Percentiles rank a stretch among this genome's conserved stretches.
These are phyloP conservation scores for Debaryomycetaceae sp. DNA, from an alignment of 1,139 yeast species.

Conservation along the genomic window DNA sequence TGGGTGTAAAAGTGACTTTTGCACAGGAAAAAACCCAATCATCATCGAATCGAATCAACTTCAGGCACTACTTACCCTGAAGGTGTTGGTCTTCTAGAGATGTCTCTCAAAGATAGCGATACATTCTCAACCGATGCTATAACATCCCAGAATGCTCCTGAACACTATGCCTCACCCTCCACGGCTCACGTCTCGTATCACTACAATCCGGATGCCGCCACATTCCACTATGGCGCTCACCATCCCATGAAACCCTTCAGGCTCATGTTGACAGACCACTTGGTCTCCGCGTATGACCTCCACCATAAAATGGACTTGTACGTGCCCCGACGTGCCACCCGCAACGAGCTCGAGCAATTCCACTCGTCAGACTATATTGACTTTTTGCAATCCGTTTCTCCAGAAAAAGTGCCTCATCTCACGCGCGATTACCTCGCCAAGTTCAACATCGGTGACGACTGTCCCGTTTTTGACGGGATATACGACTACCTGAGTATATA, in stretches of 20 bases:
- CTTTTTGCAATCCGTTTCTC: slow-evolving; percentile 70
- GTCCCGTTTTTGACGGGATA: slow-evolving; percentile 94
- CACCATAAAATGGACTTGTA: slow-evolving; percentile 87
- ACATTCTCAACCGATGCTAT: slow-evolving; percentile 44
- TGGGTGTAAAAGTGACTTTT: no score
- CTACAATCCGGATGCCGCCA: slow-evolving; percentile 71
- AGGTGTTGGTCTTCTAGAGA: no score
- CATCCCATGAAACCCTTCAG: slow-evolving; percentile 99
- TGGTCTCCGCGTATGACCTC: slow-evolving; percentile 74
- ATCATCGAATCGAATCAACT: no score
- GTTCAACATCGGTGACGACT: slow-evolving; percentile 93
- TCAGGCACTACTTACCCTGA: no score
- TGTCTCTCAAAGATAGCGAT: neutral
- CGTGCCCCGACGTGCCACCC: slow-evolving; percentile 72
- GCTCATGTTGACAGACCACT: slow-evolving; percentile 85
- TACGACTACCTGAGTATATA: slow-evolving; percentile 80
- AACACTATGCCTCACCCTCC: no score
- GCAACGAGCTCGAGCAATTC: slow-evolving; percentile 65
- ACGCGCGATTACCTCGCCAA: slow-evolving; percentile 48
- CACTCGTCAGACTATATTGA: slow-evolving; percentile 85
- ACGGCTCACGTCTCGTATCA: slow-evolving; percentile 88
- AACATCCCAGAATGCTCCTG: slow-evolving; percentile 48
- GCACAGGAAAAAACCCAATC: no score
- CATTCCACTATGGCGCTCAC: slow-evolving; percentile 79
- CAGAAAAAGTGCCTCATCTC: slow-evolving; percentile 58